Percentiles rank a stretch among this genome's conserved stretches.
Conservation (phyloP, 805 yeast genomes). For the Sugiyamaella marilandica region DNA sequence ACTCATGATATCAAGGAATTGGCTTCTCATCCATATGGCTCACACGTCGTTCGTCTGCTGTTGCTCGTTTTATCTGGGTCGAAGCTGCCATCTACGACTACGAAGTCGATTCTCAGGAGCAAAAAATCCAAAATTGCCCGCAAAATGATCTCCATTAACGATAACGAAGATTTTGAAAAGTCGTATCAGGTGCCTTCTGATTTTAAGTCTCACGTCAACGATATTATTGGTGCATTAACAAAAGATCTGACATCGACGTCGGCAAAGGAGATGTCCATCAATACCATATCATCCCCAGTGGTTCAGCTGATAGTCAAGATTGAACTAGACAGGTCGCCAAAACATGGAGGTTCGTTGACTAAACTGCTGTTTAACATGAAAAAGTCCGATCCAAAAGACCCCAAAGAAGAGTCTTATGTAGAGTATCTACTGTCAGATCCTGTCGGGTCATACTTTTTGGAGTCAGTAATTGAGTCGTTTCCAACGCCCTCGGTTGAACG, state of each 20-base stretch:
- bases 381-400: slow-evolving; percentile 46
- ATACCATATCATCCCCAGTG: slow-evolving; percentile 83
- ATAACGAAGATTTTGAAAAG: slow-evolving; percentile 63
- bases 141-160: slow-evolving; percentile 85
- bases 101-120: slow-evolving; percentile 66
- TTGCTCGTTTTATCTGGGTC: slow-evolving; percentile 72
- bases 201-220: slow-evolving; percentile 57
- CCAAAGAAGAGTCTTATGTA: slow-evolving; percentile 51
- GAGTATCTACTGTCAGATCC: slow-evolving; percentile 80
- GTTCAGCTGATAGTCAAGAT: slow-evolving; percentile 70
- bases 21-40: slow-evolving; percentile 74
- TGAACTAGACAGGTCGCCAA: slow-evolving; percentile 47
- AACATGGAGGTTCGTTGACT: slow-evolving; percentile 24
- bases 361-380: slow-evolving; percentile 50
- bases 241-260: slow-evolving; percentile 35
- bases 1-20: slow-evolving; percentile 54
- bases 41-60: slow-evolving; percentile 76
- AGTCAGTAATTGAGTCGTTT: slow-evolving; percentile 60
- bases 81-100: slow-evolving; percentile 68
- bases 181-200: slow-evolving; percentile 66
- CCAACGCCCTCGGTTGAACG: slow-evolving; percentile 68
- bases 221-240: slow-evolving; percentile 42
- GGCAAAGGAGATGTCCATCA: slow-evolving; percentile 70
- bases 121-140: slow-evolving; percentile 81
- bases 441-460: slow-evolving; percentile 91